Evolutionary conservation across 1,284 basidiomycete species (phyloP).

Genomic region (Sanghuangporus weigelae): DNA sequence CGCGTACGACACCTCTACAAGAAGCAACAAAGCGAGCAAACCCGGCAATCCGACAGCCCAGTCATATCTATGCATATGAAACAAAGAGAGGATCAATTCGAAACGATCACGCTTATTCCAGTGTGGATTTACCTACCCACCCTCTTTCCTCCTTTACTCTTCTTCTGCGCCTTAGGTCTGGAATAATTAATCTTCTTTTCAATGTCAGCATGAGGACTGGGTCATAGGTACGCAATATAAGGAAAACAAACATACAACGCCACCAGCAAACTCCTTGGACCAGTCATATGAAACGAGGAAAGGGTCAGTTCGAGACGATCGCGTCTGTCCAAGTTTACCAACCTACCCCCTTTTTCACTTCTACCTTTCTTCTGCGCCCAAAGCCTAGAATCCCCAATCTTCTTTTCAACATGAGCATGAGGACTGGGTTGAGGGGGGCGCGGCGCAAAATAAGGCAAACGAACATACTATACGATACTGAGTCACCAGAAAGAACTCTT

Average conservation of each 20-base stretch:
- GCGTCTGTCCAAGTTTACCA: background rate
- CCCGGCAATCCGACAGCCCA: background rate
- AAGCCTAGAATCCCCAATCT: background rate
- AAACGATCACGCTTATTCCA: background rate
- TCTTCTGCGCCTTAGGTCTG: background rate
- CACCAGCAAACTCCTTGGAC: background rate
- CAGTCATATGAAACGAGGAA: background rate
- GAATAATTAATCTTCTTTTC: background rate
- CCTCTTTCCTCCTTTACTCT: background rate
- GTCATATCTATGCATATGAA: background rate
- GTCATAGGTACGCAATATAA: background rate
- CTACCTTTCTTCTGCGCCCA: background rate
- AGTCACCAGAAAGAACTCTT: background rate
- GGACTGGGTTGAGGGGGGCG: background rate
- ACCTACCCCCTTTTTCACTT: background rate
- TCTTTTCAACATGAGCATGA: background rate
- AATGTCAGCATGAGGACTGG: background rate
- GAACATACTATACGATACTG: no score
- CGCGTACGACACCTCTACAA: background rate
- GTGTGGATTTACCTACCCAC: background rate
- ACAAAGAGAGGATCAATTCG: background rate
- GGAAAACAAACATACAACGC: no score
- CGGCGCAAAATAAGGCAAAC: background rate
- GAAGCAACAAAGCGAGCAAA: background rate
- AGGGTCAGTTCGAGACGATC: background rate